Evolutionary conservation across 2,329 filamentous ascomycete genomes (phyloP), one percentile per base, ranked within the genome.

Genomic region (Domatiomyces globalis): DNA sequence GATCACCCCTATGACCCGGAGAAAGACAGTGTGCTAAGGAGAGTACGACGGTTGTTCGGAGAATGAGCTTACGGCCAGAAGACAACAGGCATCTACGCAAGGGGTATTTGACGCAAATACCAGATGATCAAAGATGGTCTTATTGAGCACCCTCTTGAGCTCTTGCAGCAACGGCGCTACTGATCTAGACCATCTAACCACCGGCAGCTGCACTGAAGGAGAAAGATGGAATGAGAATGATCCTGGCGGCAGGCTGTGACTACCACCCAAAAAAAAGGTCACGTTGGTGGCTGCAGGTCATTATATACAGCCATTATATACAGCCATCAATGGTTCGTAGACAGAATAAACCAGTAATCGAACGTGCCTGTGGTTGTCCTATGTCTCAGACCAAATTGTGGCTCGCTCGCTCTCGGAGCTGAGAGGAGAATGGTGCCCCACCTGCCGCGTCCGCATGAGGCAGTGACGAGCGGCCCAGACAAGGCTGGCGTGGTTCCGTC

Each of bases 1-100:
- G 92, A 98, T 68, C 92, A 98, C 67, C 92, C 92, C 1, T 98
- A 98, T 66, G 90, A 98, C 63, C 92, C 92, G 0, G 92, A 98
- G 71, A 98, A 98, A 75, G 92, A 98, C 69, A 96, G 90, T 65
- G 90, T 98, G 44, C 69, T 98, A 70, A 85, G 89, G 71, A 79
- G 92, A 60, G 92, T 98, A 58, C 74, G 79, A 66, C 79, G 82
- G 63, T 64, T 86, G 57, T 84, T 84, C 69, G 81, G 81, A 59
- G 81, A 76, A 62, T 75, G 45, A 47, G 43, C n/a, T 10, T 15
- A 10, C 15, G 9, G 33, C 8, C 15, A 10, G 33, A 7, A 12
- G 33, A 15, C 12, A 10, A 39, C 33, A 39, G 29, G 15, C 33
- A 15, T 7, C 15, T 15, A 39, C 3, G 22, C 33, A 39, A 5